phyloP scores from a whole-genome alignment of 2,329 filamentous ascomycete genomes.

The Scytalidium sp. region DNA sequence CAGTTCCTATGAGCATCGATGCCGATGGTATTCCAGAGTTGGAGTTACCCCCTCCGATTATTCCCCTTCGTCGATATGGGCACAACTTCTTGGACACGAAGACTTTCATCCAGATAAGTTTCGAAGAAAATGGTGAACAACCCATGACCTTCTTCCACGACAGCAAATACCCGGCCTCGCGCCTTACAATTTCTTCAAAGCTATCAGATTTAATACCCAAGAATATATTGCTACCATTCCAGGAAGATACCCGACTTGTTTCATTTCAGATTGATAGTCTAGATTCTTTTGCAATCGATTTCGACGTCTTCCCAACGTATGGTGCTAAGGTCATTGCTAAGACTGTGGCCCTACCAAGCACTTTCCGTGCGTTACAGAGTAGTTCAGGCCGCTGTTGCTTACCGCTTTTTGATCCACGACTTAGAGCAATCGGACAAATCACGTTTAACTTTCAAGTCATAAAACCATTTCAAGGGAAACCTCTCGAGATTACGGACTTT shows the following conservation, averaged over 20 bases:
- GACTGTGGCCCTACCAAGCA: constrained; percentile 83
- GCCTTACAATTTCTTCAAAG: constrained; percentile 95
- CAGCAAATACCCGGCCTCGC: constrained; percentile 91
- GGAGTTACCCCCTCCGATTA: constrained; percentile 91
- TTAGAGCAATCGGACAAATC: constrained; percentile 89
- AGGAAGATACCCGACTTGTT: constrained; percentile 90
- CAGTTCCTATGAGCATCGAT: constrained; percentile 66
- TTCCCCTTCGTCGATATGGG: constrained; percentile 88
- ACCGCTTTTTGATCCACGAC: constrained; percentile 86
- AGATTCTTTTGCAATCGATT: constrained; percentile 90
- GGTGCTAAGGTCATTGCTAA: constrained; percentile 97
- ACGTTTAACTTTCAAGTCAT: constrained; percentile 95
- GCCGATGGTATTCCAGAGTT: constrained; percentile 88
- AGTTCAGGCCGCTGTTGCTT: constrained; percentile 80
- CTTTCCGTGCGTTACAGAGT: constrained; percentile 73
- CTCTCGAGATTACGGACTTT: constrained; percentile 95
- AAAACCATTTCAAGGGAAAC: constrained; percentile 89
- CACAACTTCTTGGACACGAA: constrained; percentile 99
- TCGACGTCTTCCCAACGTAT: constrained; percentile 96
- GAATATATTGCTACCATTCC: constrained; percentile 91
- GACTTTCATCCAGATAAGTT: constrained; percentile 89
- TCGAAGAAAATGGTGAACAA: constrained; percentile 70
- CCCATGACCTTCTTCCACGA: constrained; percentile 96
- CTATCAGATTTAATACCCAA: constrained; percentile 93
- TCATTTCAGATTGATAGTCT: constrained; percentile 96